phyloP scores from a whole-genome alignment of 73 alveolate genomes.

The Halteria grandinella region DNA sequence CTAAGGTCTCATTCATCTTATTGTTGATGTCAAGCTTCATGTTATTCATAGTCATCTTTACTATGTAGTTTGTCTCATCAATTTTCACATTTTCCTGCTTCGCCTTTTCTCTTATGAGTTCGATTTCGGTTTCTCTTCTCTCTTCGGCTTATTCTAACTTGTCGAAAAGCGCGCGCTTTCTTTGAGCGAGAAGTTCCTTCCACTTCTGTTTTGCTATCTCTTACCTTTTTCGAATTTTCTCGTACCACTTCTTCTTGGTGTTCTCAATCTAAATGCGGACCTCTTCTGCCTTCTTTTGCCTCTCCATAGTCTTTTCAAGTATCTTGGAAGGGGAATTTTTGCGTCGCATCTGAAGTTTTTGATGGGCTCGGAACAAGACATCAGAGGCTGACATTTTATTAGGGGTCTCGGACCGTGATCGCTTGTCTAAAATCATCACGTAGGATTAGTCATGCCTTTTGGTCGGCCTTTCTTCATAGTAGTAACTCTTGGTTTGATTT shows the following conservation, averaged over 20 bases:
- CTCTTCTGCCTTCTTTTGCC: constrained; percentile 53
- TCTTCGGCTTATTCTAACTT: constrained; percentile 53
- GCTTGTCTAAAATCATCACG: constrained; percentile 8
- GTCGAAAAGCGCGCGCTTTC: constrained; percentile 20
- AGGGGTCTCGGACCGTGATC: constrained; percentile 58
- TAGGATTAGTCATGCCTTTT: too few species aligned
- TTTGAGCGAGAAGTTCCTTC: constrained; percentile 25
- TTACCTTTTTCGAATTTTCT: constrained; percentile 39
- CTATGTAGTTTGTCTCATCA: constrained; percentile 58
- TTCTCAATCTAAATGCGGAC: constrained; percentile 10
- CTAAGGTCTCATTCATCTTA: constrained; percentile 42
- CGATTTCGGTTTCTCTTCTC: constrained; percentile 29
- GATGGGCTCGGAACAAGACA: constrained; percentile 28
- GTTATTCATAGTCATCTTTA: constrained; percentile 44
- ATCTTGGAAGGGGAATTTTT: constrained; percentile 33
- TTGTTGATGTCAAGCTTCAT: constrained; percentile 33
- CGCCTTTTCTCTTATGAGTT: constrained; percentile 31
- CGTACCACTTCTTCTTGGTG: constrained; percentile 30
- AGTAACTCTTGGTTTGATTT: too few species aligned
- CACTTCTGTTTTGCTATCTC: constrained; percentile 19
- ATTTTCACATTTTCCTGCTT: constrained; percentile 44
- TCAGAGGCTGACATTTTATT: constrained; percentile 50
- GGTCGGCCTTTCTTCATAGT: too few species aligned
- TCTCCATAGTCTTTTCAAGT: constrained; percentile 23
- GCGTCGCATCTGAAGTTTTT: constrained; percentile 28